These are phyloP conservation scores for Neonectria sp. DNA, from an alignment of 2,329 filamentous ascomycete genomes.

Conservation along the genomic window DNA sequence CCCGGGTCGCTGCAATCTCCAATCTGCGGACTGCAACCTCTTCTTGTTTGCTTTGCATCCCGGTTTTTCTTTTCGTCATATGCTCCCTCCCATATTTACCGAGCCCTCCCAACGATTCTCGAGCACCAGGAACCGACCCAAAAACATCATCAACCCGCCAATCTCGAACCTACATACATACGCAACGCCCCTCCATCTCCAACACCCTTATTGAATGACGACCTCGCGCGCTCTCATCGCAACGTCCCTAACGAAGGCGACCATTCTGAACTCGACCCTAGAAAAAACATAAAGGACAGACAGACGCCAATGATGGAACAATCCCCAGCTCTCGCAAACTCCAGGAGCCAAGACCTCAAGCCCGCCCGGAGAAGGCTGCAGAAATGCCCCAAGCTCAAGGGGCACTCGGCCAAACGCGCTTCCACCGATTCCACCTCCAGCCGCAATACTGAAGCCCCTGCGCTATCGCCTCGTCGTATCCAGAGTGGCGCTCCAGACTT, in stretches of 20 bases:
- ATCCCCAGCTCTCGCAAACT: constrained; percentile 8
- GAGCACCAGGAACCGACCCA: not conserved
- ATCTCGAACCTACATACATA: constrained; percentile 17
- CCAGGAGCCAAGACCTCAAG: constrained; percentile 42
- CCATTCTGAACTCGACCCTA: constrained; percentile 28
- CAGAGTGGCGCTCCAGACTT: constrained; percentile 44
- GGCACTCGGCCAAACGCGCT: constrained; percentile 43
- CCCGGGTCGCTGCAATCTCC: constrained; percentile 6
- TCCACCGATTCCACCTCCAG: constrained; percentile 46
- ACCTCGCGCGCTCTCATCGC: constrained; percentile 24
- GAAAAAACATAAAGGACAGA: constrained; percentile 15
- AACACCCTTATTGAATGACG: constrained; percentile 26
- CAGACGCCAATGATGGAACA: constrained; percentile 15
- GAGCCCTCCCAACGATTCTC: not conserved
- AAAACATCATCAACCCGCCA: not conserved
- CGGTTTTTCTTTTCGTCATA: constrained; percentile 39
- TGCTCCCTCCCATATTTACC: constrained; percentile 17
- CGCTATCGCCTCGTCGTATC: constrained; percentile 40
- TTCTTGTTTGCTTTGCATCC: constrained; percentile 30
- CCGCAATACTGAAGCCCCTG: constrained; percentile 33
- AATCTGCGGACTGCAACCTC: not conserved
- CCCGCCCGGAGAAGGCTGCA: constrained; percentile 50
- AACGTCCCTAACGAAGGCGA: constrained; percentile 13
- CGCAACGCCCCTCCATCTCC: not conserved
- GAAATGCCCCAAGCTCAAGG: constrained; percentile 49